These are phyloP conservation scores for carrot (Daucus carota) DNA, from an alignment of 129 eudicot genomes.

Conservation along the genomic window DNA sequence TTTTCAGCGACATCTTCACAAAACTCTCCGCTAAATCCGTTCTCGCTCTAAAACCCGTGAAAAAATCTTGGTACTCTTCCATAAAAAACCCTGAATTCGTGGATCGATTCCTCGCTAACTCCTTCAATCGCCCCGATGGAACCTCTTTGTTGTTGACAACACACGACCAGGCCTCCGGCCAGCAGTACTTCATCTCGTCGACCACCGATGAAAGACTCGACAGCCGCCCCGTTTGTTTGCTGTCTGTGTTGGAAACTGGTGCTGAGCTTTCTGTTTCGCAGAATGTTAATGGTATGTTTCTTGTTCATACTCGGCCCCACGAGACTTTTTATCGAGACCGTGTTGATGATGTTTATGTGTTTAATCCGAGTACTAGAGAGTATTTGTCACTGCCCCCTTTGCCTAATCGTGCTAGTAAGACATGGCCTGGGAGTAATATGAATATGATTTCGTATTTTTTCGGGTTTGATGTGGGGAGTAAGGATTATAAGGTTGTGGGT, in stretches of 20 bases:
- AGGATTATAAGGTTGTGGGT: neutral
- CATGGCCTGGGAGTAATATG: neutral
- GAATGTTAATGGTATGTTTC: neutral
- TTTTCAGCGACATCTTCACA: neutral
- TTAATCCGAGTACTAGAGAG: neutral
- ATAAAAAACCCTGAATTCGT: neutral
- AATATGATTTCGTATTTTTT: neutral
- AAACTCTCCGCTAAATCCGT: conserved; percentile 3
- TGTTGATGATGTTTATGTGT: neutral
- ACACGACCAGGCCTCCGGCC: too few relatives aligned
- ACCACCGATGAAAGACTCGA: neutral
- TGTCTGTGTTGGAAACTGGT: neutral
- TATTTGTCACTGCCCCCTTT: neutral
- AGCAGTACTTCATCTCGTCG: neutral
- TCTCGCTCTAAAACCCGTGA: neutral
- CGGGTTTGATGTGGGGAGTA: neutral
- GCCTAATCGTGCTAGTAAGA: neutral
- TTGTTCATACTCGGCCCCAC: neutral
- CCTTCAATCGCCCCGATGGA: neutral
- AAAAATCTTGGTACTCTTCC: neutral
- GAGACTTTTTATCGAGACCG: neutral
- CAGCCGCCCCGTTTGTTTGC: neutral
- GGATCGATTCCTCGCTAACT: neutral
- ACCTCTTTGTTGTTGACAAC: neutral
- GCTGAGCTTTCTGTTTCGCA: neutral